Percentiles rank a stretch among this genome's conserved stretches.
Evolutionary conservation across 176 grass and related monocot genomes (phyloP).

Genomic region (Pharus latifolius): DNA sequence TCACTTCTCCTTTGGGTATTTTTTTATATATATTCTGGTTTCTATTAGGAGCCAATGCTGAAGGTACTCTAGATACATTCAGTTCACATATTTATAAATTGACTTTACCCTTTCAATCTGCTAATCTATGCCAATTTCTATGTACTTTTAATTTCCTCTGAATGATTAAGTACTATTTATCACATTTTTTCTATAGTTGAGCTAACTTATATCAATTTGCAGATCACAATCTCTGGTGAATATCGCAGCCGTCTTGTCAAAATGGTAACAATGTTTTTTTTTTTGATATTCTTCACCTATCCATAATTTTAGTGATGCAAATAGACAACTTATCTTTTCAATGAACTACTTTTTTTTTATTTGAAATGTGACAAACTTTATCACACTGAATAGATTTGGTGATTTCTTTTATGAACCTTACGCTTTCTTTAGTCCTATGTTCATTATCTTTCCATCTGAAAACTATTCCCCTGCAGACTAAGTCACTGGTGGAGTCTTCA

Average conservation of each 20-base stretch:
- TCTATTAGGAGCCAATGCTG: background rate
- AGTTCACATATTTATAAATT: background rate
- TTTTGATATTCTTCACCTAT: background rate
- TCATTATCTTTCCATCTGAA: constrained; percentile 6
- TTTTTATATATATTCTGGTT: background rate
- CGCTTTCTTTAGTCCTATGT: background rate
- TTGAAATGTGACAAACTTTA: background rate
- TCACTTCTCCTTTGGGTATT: background rate
- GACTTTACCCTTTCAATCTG: background rate
- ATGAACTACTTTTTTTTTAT: background rate
- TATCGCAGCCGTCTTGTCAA: constrained; percentile 82
- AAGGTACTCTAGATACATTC: background rate
- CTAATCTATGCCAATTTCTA: no score
- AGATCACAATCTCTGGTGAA: constrained; percentile 79
- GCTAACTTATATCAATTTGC: constrained; percentile 29
- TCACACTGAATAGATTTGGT: background rate
- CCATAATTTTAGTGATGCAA: background rate
- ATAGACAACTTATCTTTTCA: background rate
- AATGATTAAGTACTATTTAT: background rate
- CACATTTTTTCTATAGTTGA: background rate
- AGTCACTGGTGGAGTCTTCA: constrained; percentile 68
- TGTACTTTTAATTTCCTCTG: background rate
- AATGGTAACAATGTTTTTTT: constrained; percentile 52
- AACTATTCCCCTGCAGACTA: constrained; percentile 43
- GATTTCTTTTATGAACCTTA: no score